phyloP scores from a whole-genome alignment of 2,329 filamentous ascomycete species.

The Venturia oleaginea region DNA sequence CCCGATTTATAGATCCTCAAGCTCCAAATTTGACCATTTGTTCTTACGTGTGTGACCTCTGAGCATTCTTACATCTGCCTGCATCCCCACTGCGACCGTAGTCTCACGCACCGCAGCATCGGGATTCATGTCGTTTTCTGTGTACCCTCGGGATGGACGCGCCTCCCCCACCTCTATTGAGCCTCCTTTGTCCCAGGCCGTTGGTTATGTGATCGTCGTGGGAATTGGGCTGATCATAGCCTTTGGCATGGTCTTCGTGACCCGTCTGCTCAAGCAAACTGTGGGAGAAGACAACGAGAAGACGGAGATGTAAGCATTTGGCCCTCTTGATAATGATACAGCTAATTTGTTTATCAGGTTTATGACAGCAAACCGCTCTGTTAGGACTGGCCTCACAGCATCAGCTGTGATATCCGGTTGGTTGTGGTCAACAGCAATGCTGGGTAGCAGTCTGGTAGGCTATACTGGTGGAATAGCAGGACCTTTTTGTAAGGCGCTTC shows the following conservation, averaged over 20 bases:
- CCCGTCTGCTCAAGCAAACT: conserved; percentile 34
- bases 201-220: conserved; percentile 14
- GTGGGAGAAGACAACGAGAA: conserved; percentile 44
- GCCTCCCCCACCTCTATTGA: neutral
- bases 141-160: neutral
- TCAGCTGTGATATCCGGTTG: conserved; percentile 47
- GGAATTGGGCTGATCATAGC: conserved; percentile 14
- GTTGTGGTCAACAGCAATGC: conserved; percentile 46
- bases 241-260: conserved; percentile 14
- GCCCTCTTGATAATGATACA: neutral
- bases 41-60: neutral
- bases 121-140: neutral
- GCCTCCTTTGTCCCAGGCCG: conserved; percentile 13
- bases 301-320: conserved; percentile 38
- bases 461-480: conserved; percentile 47
- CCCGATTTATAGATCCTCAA: neutral
- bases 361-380: conserved; percentile 44
- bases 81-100: neutral
- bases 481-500: conserved; percentile 37
- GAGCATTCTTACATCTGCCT: neutral
- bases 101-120: neutral
- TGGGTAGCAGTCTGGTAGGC: conserved; percentile 42
- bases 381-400: conserved; percentile 43
- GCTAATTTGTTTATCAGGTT: conserved; percentile 27
- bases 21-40: neutral